A percentile compares a stretch with the other conserved stretches of the same genome.
Conservation (phyloP, 192 early-diverging fungal species). For the Spizellomyces sp. region DNA sequence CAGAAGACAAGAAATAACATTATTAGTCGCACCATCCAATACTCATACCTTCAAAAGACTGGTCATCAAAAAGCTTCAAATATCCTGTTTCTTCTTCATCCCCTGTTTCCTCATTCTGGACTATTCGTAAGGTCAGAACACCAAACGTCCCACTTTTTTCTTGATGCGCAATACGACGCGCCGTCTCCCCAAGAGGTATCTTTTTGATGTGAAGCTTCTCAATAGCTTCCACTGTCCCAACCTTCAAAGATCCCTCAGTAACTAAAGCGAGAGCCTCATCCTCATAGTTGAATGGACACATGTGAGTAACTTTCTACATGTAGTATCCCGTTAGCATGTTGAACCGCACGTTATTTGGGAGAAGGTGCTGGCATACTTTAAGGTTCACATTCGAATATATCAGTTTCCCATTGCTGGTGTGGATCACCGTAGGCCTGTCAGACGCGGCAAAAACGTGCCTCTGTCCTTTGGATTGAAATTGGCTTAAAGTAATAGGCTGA, state of each 20-base stretch:
- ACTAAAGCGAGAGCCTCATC: slow-evolving; percentile 68
- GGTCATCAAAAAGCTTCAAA: slow-evolving; percentile 71
- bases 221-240: slow-evolving; percentile 80
- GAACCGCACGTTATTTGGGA: not conserved
- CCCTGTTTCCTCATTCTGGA: slow-evolving; percentile 32
- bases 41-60: slow-evolving; percentile 71
- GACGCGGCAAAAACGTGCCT: slow-evolving; percentile 76
- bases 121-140: slow-evolving; percentile 54
- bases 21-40: not conserved
- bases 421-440: slow-evolving; percentile 82
- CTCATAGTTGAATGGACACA: slow-evolving; percentile 63
- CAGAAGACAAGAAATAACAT: not conserved
- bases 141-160: slow-evolving; percentile 59
- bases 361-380: slow-evolving; percentile 46
- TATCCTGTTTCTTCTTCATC: slow-evolving; percentile 50
- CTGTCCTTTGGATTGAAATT: slow-evolving; percentile 42
- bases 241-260: slow-evolving; percentile 56
- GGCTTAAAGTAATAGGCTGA: slow-evolving; percentile 67
- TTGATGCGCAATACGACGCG: slow-evolving; percentile 70
- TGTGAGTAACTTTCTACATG: slow-evolving; percentile 60
- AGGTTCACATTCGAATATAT: slow-evolving; percentile 84
- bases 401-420: slow-evolving; percentile 64
- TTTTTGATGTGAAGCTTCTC: slow-evolving; percentile 83
- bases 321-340: not conserved
- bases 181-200: slow-evolving; percentile 66